Evolutionary conservation across 768 basidiomycete genomes (phyloP), one percentile per base, ranked within the genome.

Genomic region (Suillus tomentosus): DNA sequence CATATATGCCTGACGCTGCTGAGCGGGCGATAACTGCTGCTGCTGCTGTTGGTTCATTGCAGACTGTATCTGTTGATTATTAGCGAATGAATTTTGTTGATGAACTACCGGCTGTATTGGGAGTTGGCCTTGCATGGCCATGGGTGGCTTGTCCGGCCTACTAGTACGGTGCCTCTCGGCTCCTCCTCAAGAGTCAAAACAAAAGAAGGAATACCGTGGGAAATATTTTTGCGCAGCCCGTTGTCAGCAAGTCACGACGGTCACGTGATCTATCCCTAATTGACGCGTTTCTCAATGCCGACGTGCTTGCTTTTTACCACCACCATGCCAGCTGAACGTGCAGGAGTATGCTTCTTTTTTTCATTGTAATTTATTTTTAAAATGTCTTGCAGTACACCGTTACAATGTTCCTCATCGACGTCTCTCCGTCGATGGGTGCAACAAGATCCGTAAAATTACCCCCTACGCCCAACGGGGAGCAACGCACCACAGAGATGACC

Each of bases 381-480:
- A 47, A 17, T 39, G 13, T 19, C 31, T 10, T 39, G 0, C 71
- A 94, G 93, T 94, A 88, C 72, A 92, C 91, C 0, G 92, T 91
- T 1, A 91, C 90, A 24, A 89, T 94, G 85, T 97, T 95, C 73
- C 84, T 96, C 70, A 78, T 99, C 69, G 96, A 98, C 81, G 80
- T 90, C 55, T 95, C 94, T 14, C 84, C 89, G 62, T 88, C 94
- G 50, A 98, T 97, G 96, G 89, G 84, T 22, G 83, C 83, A 61
- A 72, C 78, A 58, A 79, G 87, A 61, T 82, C 79, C 1, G 82
- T 94, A 47, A 80, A 88, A 47, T 72, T 89, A 27, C 80, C 86
- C 5, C 77, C 79, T 37, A 84, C 82, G 31, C 77, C 83, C 14
- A 77, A 84, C 43, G 85, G 85, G 55, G 83, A 87, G 66, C 70